Percentiles rank a stretch among this genome's conserved stretches.
These are phyloP conservation scores for Aspergillus jensenii DNA, from an alignment of 2,329 filamentous ascomycete species.

Conservation along the genomic window DNA sequence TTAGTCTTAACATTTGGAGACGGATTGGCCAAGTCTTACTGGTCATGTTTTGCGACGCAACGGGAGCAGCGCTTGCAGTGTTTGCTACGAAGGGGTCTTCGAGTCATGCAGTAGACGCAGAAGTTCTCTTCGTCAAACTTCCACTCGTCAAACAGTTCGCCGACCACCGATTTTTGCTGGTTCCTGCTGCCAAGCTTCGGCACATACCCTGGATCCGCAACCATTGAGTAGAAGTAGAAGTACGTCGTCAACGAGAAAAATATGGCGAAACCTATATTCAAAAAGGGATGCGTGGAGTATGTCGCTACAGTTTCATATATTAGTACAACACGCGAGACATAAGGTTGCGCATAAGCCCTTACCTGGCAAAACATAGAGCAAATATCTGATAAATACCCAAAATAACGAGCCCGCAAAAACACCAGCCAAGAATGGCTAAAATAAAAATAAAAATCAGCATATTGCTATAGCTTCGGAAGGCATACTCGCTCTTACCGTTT, in stretches of 20 bases:
- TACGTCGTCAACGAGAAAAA: slow-evolving; percentile 70
- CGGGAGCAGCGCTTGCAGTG: slow-evolving; percentile 89
- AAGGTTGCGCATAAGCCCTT: slow-evolving; percentile 29
- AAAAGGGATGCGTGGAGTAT: slow-evolving; percentile 64
- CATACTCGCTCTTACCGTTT: slow-evolving; percentile 63
- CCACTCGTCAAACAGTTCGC: slow-evolving; percentile 79
- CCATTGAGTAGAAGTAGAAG: slow-evolving; percentile 86
- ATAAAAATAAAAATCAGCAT: slow-evolving; percentile 23
- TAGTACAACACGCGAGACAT: background rate
- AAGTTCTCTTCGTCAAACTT: slow-evolving; percentile 95
- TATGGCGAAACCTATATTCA: slow-evolving; percentile 72
- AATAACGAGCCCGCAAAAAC: slow-evolving; percentile 89
- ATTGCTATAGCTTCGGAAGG: background rate
- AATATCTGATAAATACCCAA: slow-evolving; percentile 73
- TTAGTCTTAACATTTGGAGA: background rate
- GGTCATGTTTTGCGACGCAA: slow-evolving; percentile 94
- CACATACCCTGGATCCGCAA: slow-evolving; percentile 86
- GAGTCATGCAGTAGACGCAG: slow-evolving; percentile 91
- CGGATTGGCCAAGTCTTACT: slow-evolving; percentile 60
- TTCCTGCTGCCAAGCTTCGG: slow-evolving; percentile 87
- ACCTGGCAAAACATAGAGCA: slow-evolving; percentile 72
- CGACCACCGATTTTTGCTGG: slow-evolving; percentile 84
- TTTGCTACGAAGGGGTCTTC: slow-evolving; percentile 89
- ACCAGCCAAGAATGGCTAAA: slow-evolving; percentile 82
- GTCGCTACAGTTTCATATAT: slow-evolving; percentile 51